These are phyloP conservation scores for Termitomyces sp. DNA, from an alignment of 768 basidiomycete genomes.

Conservation along the genomic window DNA sequence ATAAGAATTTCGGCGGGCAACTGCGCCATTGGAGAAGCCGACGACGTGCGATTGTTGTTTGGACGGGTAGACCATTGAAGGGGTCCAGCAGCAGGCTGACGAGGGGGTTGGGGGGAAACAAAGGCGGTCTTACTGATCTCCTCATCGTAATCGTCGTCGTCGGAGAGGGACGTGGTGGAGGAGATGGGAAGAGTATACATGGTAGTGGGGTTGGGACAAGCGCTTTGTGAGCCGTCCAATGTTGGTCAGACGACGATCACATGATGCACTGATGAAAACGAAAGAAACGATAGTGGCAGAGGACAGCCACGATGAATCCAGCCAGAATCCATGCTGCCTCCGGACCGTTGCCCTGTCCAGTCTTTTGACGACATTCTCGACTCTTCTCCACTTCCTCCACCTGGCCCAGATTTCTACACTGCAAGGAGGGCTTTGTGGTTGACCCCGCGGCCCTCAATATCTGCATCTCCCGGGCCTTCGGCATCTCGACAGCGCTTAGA, in stretches of 20 bases:
- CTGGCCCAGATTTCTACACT: slow-evolving; percentile 62
- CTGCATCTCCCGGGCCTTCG: slow-evolving; percentile 22
- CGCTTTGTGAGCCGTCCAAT: neutral
- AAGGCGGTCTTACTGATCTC: slow-evolving; percentile 44
- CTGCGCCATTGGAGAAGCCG: slow-evolving; percentile 55
- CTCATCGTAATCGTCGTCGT: slow-evolving; percentile 65
- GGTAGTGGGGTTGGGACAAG: slow-evolving; percentile 32
- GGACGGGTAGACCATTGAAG: slow-evolving; percentile 57
- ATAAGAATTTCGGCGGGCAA: slow-evolving; percentile 92
- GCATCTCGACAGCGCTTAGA: slow-evolving; percentile 47
- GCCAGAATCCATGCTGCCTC: slow-evolving; percentile 8
- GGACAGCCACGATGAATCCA: slow-evolving; percentile 3
- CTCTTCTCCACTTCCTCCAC: slow-evolving; percentile 45
- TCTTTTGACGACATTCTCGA: slow-evolving; percentile 39
- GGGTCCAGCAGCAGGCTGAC: slow-evolving; percentile 46
- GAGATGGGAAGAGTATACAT: slow-evolving; percentile 59
- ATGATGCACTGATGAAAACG: slow-evolving; percentile 11
- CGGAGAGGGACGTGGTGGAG: slow-evolving; percentile 76
- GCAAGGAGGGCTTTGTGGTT: slow-evolving; percentile 68
- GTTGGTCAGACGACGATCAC: slow-evolving; percentile 18
- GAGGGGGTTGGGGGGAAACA: slow-evolving; percentile 40
- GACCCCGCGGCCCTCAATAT: slow-evolving; percentile 19
- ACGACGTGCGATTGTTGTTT: slow-evolving; percentile 19
- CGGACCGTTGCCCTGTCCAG: neutral
- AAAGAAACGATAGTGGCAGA: neutral